Evolutionary conservation across 2,329 filamentous ascomycete species (phyloP), one percentile per base, ranked within the genome.

Genomic region (Cladosporium austrohemisphaericum): DNA sequence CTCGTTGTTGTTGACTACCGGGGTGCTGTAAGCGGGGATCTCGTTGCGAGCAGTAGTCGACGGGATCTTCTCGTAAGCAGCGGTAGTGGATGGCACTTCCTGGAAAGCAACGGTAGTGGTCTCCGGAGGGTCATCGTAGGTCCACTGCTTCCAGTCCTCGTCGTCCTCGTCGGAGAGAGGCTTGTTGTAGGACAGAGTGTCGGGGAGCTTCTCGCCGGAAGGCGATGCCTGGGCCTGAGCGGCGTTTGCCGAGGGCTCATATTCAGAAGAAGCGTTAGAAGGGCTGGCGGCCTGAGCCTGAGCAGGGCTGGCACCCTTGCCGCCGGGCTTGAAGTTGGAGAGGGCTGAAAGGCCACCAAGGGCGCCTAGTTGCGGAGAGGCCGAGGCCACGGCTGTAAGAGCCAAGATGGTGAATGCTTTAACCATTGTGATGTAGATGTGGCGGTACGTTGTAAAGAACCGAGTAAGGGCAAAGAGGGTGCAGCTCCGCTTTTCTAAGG

Each of bases 121-220:
- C 36, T 26, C 26, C 5, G 32, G 9, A 14, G 31, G 32, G 23
- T 46, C 33, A n/a, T 47, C 33, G 10, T 31, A n/a, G 11, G 20
- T 28, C 14, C 16, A 41, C 9, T 29, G 28, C 4, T 28, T n/a
- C 44, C 44, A 47, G 33, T 47, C 44, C 5, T 38, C n/a, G 13
- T 47, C 44, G 2, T 45, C 41, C 1, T 47, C 44, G 2, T 44
- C 45, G 5, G 51, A 28, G 23, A 47, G 41, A 22, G 47, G 37
- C 25, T 49, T 51, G 16, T 41, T 50, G 26, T 57, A 50, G 11
- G 47, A 31, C 44, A 52, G 40, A 3, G 14, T 14, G 20, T 47
- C 33, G 18, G 33, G 31, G 7, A 32, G 31, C 1, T 25, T 18
- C 20, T 50, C 43, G 19, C 33, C 33, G n/a, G 38, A 29, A 20